Evolutionary conservation across 345 rosid genomes (phyloP).

Genomic region (Brassica incana): DNA sequence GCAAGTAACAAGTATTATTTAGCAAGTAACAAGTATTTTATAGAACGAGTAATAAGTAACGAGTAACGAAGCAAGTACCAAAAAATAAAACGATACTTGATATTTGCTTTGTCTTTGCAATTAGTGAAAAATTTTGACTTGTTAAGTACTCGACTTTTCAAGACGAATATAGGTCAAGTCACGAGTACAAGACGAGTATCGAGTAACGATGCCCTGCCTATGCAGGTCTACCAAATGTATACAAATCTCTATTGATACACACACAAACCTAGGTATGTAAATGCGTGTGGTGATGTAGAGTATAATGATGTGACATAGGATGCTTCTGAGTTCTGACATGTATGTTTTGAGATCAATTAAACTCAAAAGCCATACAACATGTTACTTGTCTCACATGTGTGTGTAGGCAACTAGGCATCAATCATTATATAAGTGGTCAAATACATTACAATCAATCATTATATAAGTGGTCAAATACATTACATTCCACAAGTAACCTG

Average conservation of each 20-base stretch:
- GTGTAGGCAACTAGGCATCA: slow-evolving; percentile 8
- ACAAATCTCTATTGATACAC: background rate
- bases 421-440: slow-evolving; percentile 24
- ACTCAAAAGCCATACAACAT: slow-evolving; percentile 30
- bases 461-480: slow-evolving; percentile 15
- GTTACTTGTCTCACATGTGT: slow-evolving; percentile 33
- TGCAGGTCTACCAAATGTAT: slow-evolving; percentile 6
- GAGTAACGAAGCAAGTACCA: too few species aligned
- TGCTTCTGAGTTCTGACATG: slow-evolving; percentile 37
- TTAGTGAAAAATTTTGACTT: too few species aligned
- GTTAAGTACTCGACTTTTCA: too few species aligned
- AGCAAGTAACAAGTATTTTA: too few species aligned
- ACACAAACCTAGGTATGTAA: background rate
- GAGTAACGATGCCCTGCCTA: too few species aligned
- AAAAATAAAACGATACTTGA: too few species aligned
- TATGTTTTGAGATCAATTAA: slow-evolving; percentile 14
- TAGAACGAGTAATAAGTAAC: too few species aligned
- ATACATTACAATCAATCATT: slow-evolving; percentile 18
- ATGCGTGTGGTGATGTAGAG: slow-evolving; percentile 16
- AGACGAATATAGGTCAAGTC: too few species aligned
- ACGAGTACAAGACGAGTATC: too few species aligned
- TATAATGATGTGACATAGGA: slow-evolving; percentile 33
- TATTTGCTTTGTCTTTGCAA: too few species aligned
- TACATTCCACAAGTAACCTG: slow-evolving; percentile 18
- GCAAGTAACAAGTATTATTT: too few species aligned